Evolutionary conservation across 2,329 filamentous ascomycete species (phyloP).

Genomic region (Ploettnerulaceae sp.): DNA sequence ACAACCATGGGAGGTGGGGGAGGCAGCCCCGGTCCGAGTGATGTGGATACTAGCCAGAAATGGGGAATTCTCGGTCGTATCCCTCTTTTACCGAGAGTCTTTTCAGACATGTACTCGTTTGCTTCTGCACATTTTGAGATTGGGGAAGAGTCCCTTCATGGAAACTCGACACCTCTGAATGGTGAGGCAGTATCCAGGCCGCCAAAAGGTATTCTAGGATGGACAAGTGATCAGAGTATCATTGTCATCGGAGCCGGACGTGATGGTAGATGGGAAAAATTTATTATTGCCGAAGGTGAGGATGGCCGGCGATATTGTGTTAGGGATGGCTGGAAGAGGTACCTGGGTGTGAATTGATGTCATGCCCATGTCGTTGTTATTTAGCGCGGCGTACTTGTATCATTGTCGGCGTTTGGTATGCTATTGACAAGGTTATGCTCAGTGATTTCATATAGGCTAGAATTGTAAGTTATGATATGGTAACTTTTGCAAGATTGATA

Average conservation of each 20-base stretch:
- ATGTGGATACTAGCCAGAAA: slow-evolving; percentile 59
- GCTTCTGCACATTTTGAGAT: slow-evolving; percentile 76
- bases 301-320: slow-evolving; percentile 63
- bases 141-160: slow-evolving; percentile 68
- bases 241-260: slow-evolving; percentile 73
- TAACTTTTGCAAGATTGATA: too few relatives aligned
- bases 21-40: slow-evolving; percentile 33
- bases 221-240: slow-evolving; percentile 69
- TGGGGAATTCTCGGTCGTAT: slow-evolving; percentile 83
- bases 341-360: slow-evolving; percentile 46
- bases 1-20: slow-evolving; percentile 28
- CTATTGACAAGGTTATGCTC: too few relatives aligned
- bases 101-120: slow-evolving; percentile 87
- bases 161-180: slow-evolving; percentile 45
- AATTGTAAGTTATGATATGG: too few relatives aligned
- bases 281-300: slow-evolving; percentile 62
- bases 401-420: not conserved
- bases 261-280: slow-evolving; percentile 85
- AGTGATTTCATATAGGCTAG: too few relatives aligned
- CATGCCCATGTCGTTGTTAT: slow-evolving; percentile 8
- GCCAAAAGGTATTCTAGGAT: slow-evolving; percentile 80
- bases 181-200: slow-evolving; percentile 45
- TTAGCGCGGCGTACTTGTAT: slow-evolving; percentile 26
- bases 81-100: slow-evolving; percentile 77
- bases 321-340: slow-evolving; percentile 78